Conservation (phyloP, 225 moss, liverwort and hornwort species). For the Neckera pumila region DNA sequence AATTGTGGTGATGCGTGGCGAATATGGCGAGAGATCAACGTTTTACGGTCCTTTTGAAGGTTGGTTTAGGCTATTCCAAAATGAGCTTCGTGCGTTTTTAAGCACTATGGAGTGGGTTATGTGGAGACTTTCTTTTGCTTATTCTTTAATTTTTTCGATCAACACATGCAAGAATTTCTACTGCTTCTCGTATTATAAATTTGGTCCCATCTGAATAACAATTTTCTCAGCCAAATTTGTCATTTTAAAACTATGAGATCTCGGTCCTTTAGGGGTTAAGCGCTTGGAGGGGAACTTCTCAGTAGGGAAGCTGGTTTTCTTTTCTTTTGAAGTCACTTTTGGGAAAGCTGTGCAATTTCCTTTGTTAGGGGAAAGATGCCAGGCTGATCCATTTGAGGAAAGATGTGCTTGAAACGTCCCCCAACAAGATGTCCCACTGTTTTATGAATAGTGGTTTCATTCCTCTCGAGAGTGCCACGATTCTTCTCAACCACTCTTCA, state of each 20-base stretch:
- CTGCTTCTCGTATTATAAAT: not conserved
- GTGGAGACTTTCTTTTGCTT: not conserved
- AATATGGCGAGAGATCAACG: conserved; percentile 41
- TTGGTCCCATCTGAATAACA: not conserved
- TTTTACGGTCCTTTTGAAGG: conserved; percentile 77
- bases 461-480: not conserved
- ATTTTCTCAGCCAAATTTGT: not conserved
- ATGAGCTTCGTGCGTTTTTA: not conserved
- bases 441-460: not conserved
- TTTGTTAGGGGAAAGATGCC: not conserved
- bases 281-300: not conserved
- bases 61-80: not conserved
- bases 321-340: not conserved
- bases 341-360: not conserved
- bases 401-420: not conserved
- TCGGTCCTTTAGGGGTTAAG: not conserved
- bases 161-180: not conserved
- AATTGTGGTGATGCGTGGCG: conserved; percentile 53
- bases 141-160: not conserved
- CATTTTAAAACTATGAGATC: not conserved
- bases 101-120: not conserved
- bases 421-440: not conserved
- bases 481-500: not conserved
- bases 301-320: not conserved
- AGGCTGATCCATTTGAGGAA: not conserved